Conservation (phyloP, 2,329 filamentous ascomycete genomes). For the Fusarium sp. region DNA sequence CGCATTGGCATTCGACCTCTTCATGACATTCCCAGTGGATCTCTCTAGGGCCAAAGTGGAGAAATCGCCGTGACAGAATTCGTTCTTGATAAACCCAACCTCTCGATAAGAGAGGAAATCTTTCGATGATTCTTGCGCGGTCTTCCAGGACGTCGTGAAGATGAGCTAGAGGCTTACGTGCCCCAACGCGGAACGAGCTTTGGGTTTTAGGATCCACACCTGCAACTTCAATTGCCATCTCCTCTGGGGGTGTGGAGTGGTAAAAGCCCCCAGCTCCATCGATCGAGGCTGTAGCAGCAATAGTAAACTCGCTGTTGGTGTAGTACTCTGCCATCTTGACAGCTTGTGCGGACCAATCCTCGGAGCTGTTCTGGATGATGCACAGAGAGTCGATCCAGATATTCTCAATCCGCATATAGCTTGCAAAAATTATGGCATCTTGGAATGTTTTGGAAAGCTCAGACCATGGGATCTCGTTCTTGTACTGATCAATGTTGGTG, state of each 20-base stretch:
- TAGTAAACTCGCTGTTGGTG: conserved; percentile 13
- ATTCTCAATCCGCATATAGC: neutral
- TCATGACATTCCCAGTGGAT: conserved; percentile 20
- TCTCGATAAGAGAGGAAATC: conserved; percentile 12
- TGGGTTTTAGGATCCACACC: conserved; percentile 5
- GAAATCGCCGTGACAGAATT: conserved; percentile 6
- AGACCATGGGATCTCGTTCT: conserved; percentile 2
- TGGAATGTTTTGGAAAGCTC: conserved; percentile 16
- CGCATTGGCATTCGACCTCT: conserved; percentile 11
- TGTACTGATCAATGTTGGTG: conserved; percentile 3
- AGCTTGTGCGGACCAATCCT: conserved; percentile 7
- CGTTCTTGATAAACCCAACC: conserved; percentile 22
- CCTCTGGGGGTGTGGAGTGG: neutral
- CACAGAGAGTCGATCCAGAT: conserved; percentile 24
- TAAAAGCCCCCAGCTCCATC: conserved; percentile 11
- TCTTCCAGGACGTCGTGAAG: conserved; percentile 10
- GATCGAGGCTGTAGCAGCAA: conserved; percentile 6
- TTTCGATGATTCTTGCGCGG: neutral
- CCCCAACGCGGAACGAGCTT: neutral
- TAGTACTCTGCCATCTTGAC: conserved; percentile 24
- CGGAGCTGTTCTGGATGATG: conserved; percentile 14
- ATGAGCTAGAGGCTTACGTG: neutral
- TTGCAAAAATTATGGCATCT: conserved; percentile 6
- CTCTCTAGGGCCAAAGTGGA: conserved; percentile 15
- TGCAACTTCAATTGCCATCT: neutral